Evolutionary conservation across 768 basidiomycete species (phyloP).

Genomic region (Russula brevipes): DNA sequence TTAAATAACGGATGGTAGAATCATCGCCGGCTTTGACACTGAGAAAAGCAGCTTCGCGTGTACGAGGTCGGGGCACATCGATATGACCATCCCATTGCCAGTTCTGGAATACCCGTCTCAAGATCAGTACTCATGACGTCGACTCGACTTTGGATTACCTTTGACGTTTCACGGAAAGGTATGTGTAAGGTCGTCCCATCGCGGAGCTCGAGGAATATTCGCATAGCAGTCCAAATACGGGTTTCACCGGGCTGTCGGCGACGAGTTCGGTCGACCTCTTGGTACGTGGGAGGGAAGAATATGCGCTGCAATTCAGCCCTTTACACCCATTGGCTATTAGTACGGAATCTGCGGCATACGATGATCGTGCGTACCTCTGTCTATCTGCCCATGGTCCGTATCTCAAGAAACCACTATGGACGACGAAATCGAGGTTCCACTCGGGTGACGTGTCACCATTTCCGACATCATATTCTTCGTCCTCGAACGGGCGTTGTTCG

Average conservation of each 20-base stretch:
- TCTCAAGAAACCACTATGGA: constrained; percentile 67
- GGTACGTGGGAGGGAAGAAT: constrained; percentile 81
- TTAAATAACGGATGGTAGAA: constrained; percentile 78
- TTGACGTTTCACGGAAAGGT: constrained; percentile 90
- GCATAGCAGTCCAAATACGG: constrained; percentile 77
- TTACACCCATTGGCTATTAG: constrained; percentile 35
- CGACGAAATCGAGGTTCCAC: constrained; percentile 84
- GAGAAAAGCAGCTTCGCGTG: constrained; percentile 65
- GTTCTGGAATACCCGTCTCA: constrained; percentile 44
- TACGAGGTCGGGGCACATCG: constrained; percentile 46
- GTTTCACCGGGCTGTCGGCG: constrained; percentile 69
- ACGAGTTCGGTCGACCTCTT: constrained; percentile 51
- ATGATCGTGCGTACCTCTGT: constrained; percentile 54
- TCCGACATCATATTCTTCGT: constrained; percentile 55
- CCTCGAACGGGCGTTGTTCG: constrained; percentile 28
- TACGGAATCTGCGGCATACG: background rate
- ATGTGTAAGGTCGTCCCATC: constrained; percentile 72
- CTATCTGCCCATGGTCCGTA: constrained; percentile 98
- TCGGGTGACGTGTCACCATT: constrained; percentile 87
- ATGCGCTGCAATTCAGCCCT: constrained; percentile 62
- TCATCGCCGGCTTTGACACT: constrained; percentile 71
- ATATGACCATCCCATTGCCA: constrained; percentile 84
- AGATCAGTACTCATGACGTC: background rate
- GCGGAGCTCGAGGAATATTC: constrained; percentile 74
- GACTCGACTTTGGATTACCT: constrained; percentile 41